phyloP scores from a whole-genome alignment of 805 yeast genomes.

The Cyberlindnera mycetangii region DNA sequence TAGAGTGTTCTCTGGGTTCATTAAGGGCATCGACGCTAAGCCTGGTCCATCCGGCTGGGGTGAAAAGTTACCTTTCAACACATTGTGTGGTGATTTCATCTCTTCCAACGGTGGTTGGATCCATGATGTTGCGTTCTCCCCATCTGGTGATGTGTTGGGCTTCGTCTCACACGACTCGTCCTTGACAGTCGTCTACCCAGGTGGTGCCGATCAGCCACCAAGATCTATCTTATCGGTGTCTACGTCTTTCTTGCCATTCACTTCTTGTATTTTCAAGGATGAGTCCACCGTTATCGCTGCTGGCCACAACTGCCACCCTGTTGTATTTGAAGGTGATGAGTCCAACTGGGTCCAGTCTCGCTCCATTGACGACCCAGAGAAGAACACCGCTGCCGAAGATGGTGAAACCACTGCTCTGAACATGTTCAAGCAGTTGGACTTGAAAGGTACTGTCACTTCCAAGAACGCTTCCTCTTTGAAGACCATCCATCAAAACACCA shows the following conservation, averaged over 20 bases:
- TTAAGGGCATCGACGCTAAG: conserved; percentile 84
- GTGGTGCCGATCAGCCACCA: conserved; percentile 64
- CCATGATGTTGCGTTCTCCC: conserved; percentile 85
- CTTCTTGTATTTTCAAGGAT: conserved; percentile 64
- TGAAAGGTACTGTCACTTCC: conserved; percentile 73
- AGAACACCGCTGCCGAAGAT: conserved; percentile 46
- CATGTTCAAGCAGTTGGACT: conserved; percentile 93
- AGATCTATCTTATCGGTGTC: conserved; percentile 53
- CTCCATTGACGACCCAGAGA: conserved; percentile 47
- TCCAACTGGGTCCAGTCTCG: conserved; percentile 59
- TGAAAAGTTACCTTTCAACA: conserved; percentile 89
- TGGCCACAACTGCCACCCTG: conserved; percentile 90
- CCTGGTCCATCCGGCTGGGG: conserved; percentile 91
- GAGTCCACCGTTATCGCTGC: conserved; percentile 75
- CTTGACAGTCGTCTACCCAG: conserved; percentile 76
- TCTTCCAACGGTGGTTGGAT: conserved; percentile 82
- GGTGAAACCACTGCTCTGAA: conserved; percentile 75
- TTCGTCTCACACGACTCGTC: conserved; percentile 86
- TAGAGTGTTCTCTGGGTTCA: conserved; percentile 82
- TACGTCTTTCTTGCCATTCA: conserved; percentile 77
- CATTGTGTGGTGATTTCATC: conserved; percentile 77
- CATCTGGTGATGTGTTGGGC: conserved; percentile 73
- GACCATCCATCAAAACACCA: conserved; percentile 90
- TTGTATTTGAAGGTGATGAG: conserved; percentile 72
- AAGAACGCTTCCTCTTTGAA: conserved; percentile 47